Percentiles rank a stretch among this genome's conserved stretches.
phyloP scores from a whole-genome alignment of 805 yeast species.

The Myxozyma monticola region DNA sequence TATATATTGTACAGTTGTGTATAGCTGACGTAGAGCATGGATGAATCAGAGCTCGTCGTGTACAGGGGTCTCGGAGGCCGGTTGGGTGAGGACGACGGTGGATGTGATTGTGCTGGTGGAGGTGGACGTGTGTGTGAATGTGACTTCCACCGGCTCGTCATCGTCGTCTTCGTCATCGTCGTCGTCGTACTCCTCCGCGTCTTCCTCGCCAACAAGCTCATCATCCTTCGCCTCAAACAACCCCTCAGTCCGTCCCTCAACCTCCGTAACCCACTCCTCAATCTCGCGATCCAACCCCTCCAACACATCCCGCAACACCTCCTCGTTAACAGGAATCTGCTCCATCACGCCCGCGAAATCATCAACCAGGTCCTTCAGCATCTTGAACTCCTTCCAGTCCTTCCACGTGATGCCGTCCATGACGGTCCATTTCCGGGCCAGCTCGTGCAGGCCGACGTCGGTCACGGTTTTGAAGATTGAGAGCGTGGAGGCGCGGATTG shows the following conservation, averaged over 20 bases:
- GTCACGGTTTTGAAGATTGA: slow-evolving; percentile 25
- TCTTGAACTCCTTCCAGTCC: slow-evolving; percentile 27
- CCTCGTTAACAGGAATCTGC: slow-evolving; percentile 17
- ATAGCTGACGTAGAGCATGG: no score
- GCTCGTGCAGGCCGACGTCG: slow-evolving; percentile 24
- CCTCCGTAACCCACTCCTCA: slow-evolving; percentile 15
- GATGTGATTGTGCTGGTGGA: slow-evolving; percentile 30
- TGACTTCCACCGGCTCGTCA: neutral
- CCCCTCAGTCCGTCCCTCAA: neutral
- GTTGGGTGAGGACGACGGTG: slow-evolving; percentile 19
- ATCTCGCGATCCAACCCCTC: slow-evolving; percentile 11
- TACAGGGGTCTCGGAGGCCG: no score
- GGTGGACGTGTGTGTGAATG: slow-evolving; percentile 17
- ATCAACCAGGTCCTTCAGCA: slow-evolving; percentile 17
- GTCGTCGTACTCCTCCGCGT: slow-evolving; percentile 2
- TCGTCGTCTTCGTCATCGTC: slow-evolving; percentile 4
- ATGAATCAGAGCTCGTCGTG: no score
- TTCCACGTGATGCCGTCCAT: slow-evolving; percentile 27
- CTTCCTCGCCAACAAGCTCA: neutral
- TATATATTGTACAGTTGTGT: no score
- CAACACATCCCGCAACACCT: neutral
- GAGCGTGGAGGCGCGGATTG: slow-evolving; percentile 12
- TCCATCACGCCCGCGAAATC: slow-evolving; percentile 21
- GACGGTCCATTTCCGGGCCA: slow-evolving; percentile 28
- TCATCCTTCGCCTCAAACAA: neutral